Percentiles rank a stretch among this genome's conserved stretches.
Evolutionary conservation across 257 asterid genomes (phyloP).

Genomic region (Petunia secreta): DNA sequence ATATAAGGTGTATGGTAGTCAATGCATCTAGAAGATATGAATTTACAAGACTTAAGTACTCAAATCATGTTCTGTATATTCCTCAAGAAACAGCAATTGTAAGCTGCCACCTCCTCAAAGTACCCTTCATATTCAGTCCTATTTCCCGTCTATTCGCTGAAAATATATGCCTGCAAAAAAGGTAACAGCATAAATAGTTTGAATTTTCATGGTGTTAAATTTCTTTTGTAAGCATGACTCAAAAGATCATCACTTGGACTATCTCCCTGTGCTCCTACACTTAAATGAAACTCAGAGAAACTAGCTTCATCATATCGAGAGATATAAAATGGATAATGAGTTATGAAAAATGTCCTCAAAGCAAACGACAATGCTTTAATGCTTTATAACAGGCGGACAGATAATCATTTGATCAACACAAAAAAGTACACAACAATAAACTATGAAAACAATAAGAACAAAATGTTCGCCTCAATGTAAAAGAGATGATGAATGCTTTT

Average conservation of each 20-base stretch:
- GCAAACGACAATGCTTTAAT: not conserved
- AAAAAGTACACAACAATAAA: not conserved
- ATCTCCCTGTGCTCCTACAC: not conserved
- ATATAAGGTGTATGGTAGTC: not conserved
- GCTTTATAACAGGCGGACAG: not conserved
- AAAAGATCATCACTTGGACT: not conserved
- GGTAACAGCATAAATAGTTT: not conserved
- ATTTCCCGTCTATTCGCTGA: not conserved
- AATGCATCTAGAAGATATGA: not conserved
- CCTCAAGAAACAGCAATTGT: slow-evolving; percentile 7
- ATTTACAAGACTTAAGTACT: not conserved
- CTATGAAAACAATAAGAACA: not conserved
- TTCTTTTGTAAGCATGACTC: not conserved
- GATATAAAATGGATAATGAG: not conserved
- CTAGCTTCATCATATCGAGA: not conserved
- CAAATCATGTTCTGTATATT: not conserved
- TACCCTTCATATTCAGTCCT: not conserved
- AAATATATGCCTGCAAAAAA: not conserved
- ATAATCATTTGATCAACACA: not conserved
- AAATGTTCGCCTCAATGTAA: slow-evolving; percentile 6
- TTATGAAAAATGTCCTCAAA: not conserved
- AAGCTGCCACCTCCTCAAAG: not conserved
- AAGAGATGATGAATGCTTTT: not conserved
- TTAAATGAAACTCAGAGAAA: not conserved
- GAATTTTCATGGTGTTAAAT: not conserved